Conservation (phyloP, 2,329 filamentous ascomycete genomes). For the Pyricularia grisea region DNA sequence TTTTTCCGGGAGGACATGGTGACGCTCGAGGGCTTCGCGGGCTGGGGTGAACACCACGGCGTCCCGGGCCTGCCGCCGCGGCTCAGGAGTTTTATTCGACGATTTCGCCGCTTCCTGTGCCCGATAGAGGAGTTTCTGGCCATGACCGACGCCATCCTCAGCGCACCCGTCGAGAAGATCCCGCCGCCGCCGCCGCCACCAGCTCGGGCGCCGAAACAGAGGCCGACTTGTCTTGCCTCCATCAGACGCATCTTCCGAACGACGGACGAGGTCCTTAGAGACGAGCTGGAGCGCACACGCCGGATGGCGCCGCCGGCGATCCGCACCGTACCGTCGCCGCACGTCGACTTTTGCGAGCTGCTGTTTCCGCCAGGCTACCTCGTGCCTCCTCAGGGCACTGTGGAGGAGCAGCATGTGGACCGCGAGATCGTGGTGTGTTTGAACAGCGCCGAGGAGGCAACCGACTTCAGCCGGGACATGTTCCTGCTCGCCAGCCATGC, state of each 20-base stretch:
- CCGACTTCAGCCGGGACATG: neutral
- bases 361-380: neutral
- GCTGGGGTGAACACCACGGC: neutral
- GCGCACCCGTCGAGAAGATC: neutral
- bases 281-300: neutral
- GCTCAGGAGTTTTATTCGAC: neutral
- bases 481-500: neutral
- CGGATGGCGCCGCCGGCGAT: neutral
- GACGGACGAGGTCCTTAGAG: neutral
- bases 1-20: slow-evolving; percentile 4
- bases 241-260: neutral
- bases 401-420: neutral
- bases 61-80: neutral
- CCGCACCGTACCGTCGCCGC: neutral
- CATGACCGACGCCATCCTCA: neutral
- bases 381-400: neutral
- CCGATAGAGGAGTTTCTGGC: slow-evolving; percentile 1
- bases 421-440: slow-evolving; percentile 2
- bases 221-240: neutral
- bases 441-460: neutral
- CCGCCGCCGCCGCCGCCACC: neutral
- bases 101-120: neutral
- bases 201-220: neutral
- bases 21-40: neutral
- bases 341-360: neutral